phyloP scores from a whole-genome alignment of 768 basidiomycete genomes.

The Leccinum boreale region DNA sequence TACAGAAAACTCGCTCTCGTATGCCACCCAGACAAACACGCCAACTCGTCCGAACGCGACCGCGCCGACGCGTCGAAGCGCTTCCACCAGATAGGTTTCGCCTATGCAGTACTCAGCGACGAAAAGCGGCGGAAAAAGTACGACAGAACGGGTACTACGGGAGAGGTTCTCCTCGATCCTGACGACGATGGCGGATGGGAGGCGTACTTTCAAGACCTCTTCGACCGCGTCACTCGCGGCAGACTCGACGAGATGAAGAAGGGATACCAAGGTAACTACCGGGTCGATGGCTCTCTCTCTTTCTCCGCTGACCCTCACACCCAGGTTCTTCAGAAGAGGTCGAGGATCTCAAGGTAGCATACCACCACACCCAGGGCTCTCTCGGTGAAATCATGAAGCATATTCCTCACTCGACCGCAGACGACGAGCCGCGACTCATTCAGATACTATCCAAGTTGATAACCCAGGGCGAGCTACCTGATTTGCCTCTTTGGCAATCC shows the following conservation, averaged over 20 bases:
- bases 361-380: conserved; percentile 65
- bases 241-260: conserved; percentile 92
- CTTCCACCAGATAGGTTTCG: conserved; percentile 93
- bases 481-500: conserved; percentile 61
- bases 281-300: background rate
- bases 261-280: conserved; percentile 74
- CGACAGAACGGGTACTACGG: conserved; percentile 82
- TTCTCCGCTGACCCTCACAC: background rate
- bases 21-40: conserved; percentile 90
- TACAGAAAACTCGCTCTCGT: conserved; percentile 82
- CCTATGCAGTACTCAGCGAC: conserved; percentile 86
- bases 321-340: conserved; percentile 84
- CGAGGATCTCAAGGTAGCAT: conserved; percentile 74
- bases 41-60: conserved; percentile 51
- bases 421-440: conserved; percentile 87
- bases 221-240: conserved; percentile 80
- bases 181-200: conserved; percentile 88
- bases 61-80: conserved; percentile 68
- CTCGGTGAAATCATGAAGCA: conserved; percentile 79
- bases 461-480: conserved; percentile 51
- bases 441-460: conserved; percentile 66
- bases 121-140: conserved; percentile 72
- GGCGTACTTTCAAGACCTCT: conserved; percentile 88
- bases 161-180: conserved; percentile 66
- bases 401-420: conserved; percentile 80